Evolutionary conservation across 495 filamentous ascomycete genomes (phyloP), one percentile per base, ranked within the genome.

Genomic region (Tetracladium setigerum): DNA sequence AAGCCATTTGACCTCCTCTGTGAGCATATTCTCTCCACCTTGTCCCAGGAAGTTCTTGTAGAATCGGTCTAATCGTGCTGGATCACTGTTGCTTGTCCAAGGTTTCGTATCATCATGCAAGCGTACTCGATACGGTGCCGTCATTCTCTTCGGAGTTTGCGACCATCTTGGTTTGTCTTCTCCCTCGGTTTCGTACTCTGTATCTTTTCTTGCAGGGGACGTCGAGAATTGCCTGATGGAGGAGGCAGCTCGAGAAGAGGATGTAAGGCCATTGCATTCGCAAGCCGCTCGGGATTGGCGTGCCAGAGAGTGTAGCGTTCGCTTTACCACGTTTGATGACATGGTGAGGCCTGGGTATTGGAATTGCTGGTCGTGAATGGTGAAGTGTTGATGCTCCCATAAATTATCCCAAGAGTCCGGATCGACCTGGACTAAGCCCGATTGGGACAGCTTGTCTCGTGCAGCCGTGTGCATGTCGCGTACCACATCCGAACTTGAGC

Each of bases 1-100:
- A 54, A 96, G 74, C 92, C 91, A 99, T 67, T 96, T 95, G 55
- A 91, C 71, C 67, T 97, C 89, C 2, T 95, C 89, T 30, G 81
- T 82, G 52, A 97, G 73, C 62, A 90, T 57, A 53, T 75, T 71
- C 46, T 82, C 76, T 54, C 87, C 85, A 45, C 76, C 73, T 44
- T 64, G 64, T 16, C 90, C 87, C 43, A 96, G 67, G 47, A 96
- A 62, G 19, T 68, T 69, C 34, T 72, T 70, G 63, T 95, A 91
- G 62, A 87, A 82, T 33, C 70, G 62, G 60, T 97, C 85, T 34
- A 99, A 67, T 47, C 71, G 66, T 41, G 66, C 65, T 12, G 84
- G 86, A 54, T 91, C 78, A 4, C 80, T 69, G 64, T 99, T 97
- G 63, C 86, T 79, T 31, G 59, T 54, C 70, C 77, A 94, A 10